Conservation (phyloP, 192 early-diverging fungal genomes). For the Coemansia sp. region DNA sequence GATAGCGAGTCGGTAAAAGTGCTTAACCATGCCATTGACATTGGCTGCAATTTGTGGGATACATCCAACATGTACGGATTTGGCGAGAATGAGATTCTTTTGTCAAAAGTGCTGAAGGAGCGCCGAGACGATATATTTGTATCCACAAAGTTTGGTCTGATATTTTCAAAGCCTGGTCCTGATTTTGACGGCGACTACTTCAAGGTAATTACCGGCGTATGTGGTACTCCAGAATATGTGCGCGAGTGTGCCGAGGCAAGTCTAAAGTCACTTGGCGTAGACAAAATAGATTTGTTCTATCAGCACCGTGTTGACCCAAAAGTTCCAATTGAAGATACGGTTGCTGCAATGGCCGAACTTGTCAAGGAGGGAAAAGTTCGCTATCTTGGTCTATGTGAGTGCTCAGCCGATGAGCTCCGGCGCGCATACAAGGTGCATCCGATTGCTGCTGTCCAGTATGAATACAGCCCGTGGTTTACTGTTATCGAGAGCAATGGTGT, state of each 20-base stretch:
- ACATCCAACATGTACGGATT: constrained; percentile 58
- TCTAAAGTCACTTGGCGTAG: constrained; percentile 22
- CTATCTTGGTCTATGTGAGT: constrained; percentile 36
- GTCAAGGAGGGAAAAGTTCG: constrained; percentile 41
- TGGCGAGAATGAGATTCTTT: constrained; percentile 54
- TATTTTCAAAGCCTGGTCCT: not conserved
- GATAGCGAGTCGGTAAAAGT: constrained; percentile 41
- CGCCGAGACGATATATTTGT: constrained; percentile 1
- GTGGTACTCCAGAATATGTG: constrained; percentile 53
- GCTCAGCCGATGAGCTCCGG: constrained; percentile 58
- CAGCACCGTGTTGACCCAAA: constrained; percentile 33
- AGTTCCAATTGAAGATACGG: constrained; percentile 35
- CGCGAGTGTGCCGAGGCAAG: constrained; percentile 18
- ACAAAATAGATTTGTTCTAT: constrained; percentile 42
- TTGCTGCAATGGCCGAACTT: constrained; percentile 41
- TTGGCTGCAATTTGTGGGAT: constrained; percentile 60
- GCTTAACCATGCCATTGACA: constrained; percentile 53
- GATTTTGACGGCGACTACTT: not conserved
- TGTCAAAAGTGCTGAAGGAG: constrained; percentile 26
- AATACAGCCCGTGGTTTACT: constrained; percentile 57
- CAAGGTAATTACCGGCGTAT: constrained; percentile 6
- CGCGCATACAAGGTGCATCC: constrained; percentile 61
- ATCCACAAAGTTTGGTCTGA: not conserved
- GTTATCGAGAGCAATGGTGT: constrained; percentile 65
- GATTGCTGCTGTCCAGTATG: constrained; percentile 2